A percentile compares a stretch with the other conserved stretches of the same genome.
Conservation (phyloP, 768 basidiomycete species). For the Aureoboletus auriporus region DNA sequence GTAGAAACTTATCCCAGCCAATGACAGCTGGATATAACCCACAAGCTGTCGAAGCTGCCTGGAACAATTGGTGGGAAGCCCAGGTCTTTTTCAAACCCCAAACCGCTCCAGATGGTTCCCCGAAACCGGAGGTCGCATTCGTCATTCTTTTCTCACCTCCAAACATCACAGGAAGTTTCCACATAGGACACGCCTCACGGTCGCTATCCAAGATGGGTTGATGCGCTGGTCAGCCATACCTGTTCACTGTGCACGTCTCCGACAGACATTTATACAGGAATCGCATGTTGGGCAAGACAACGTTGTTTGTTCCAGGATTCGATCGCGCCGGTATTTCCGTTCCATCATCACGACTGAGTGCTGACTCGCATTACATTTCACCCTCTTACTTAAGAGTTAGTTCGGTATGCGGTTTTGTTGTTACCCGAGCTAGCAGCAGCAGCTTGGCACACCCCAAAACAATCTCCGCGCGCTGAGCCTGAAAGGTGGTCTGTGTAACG, state of each 20-base stretch:
- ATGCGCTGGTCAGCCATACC: constrained; percentile 69
- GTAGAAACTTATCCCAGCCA: constrained; percentile 72
- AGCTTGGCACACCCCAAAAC: no score
- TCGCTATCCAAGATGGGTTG: constrained; percentile 86
- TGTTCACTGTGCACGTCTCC: not conserved
- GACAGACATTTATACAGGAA: constrained; percentile 53
- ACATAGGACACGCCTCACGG: constrained; percentile 95
- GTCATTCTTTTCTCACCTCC: constrained; percentile 91
- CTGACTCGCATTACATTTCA: no score
- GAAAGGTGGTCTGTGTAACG: no score
- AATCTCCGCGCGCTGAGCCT: no score
- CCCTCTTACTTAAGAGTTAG: no score
- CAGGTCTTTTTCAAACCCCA: constrained; percentile 89
- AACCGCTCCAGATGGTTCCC: constrained; percentile 50
- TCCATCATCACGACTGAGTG: no score
- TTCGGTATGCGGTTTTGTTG: no score
- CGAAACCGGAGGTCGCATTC: constrained; percentile 65
- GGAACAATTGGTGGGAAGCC: constrained; percentile 98
- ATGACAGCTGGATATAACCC: constrained; percentile 97
- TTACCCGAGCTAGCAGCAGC: no score
- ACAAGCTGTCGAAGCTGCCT: constrained; percentile 87
- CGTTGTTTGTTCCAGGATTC: constrained; percentile 87
- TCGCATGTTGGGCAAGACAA: constrained; percentile 92
- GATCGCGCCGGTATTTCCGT: constrained; percentile 98
- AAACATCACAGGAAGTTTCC: constrained; percentile 93